Evolutionary conservation across 768 basidiomycete species (phyloP).

Genomic region (Pulveroboletus sp.): DNA sequence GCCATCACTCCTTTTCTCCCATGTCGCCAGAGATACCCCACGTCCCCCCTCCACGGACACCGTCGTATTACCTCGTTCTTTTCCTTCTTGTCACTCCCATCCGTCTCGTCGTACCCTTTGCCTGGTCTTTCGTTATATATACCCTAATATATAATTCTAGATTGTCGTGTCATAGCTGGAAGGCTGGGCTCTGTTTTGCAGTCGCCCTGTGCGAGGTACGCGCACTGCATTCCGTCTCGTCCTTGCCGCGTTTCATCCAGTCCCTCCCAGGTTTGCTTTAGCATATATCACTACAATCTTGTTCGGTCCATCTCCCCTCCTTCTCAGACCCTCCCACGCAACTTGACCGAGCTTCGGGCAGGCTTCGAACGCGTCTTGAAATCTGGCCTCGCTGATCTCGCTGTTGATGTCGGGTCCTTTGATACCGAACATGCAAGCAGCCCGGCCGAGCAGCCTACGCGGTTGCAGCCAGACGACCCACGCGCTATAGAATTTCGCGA

Average conservation of each 20-base stretch:
- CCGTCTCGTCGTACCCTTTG: constrained; percentile 59
- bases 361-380: constrained; percentile 64
- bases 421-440: constrained; percentile 51
- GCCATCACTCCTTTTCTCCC: background rate
- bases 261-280: constrained; percentile 58
- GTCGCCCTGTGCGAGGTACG: constrained; percentile 60
- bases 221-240: background rate
- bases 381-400: constrained; percentile 57
- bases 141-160: constrained; percentile 43
- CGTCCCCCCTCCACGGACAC: constrained; percentile 36
- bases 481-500: constrained; percentile 74
- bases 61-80: constrained; percentile 60
- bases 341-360: constrained; percentile 53
- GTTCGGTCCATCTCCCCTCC: constrained; percentile 46
- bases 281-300: constrained; percentile 58
- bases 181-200: constrained; percentile 39
- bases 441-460: constrained; percentile 56
- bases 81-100: constrained; percentile 56
- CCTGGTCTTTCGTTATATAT: constrained; percentile 61
- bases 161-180: constrained; percentile 42
- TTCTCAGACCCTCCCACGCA: constrained; percentile 42
- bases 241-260: background rate
- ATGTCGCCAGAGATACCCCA: constrained; percentile 37
- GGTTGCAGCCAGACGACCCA: constrained; percentile 61
- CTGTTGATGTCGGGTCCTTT: constrained; percentile 55